Evolutionary conservation across 352 stramenopile genomes (phyloP).

Genomic region (Pythium utonaiense): DNA sequence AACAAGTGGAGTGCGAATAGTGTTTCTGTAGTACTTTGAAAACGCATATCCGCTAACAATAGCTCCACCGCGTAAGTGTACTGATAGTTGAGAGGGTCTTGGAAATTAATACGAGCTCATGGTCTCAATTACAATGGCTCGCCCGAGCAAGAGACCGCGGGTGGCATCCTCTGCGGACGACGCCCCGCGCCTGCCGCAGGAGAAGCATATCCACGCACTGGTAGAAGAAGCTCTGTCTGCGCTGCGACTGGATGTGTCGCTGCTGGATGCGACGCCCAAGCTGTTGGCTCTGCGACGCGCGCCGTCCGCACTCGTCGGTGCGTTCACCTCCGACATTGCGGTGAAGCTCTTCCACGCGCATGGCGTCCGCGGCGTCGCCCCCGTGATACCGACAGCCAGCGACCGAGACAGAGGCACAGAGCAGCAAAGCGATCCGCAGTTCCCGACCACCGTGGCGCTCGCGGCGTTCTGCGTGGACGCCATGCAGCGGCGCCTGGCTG

Average conservation of each 20-base stretch:
- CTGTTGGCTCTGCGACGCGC: not conserved
- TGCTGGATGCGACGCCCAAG: not conserved
- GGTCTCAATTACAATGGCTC: not conserved
- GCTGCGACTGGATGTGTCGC: not conserved
- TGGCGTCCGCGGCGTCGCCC: not conserved
- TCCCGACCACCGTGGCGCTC: slow-evolving; percentile 28
- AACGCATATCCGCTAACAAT: too few relatives aligned
- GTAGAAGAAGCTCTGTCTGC: not conserved
- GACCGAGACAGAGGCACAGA: not conserved
- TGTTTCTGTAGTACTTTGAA: too few relatives aligned
- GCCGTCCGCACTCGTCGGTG: not conserved
- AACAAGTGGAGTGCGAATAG: too few relatives aligned
- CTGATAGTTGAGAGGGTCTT: too few relatives aligned
- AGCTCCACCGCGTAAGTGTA: too few relatives aligned
- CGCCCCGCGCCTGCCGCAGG: not conserved
- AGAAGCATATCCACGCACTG: not conserved
- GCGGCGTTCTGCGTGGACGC: slow-evolving; percentile 28
- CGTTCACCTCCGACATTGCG: slow-evolving; percentile 11
- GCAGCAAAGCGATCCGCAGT: not conserved
- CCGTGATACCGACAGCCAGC: not conserved
- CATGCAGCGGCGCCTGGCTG: slow-evolving; percentile 24
- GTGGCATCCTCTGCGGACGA: not conserved
- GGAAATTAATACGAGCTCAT: not conserved
- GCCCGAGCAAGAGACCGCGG: not conserved
- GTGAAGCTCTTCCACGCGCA: slow-evolving; percentile 22